Conservation (phyloP, 192 early-diverging fungal species). For the Entomortierella beljakovae region DNA sequence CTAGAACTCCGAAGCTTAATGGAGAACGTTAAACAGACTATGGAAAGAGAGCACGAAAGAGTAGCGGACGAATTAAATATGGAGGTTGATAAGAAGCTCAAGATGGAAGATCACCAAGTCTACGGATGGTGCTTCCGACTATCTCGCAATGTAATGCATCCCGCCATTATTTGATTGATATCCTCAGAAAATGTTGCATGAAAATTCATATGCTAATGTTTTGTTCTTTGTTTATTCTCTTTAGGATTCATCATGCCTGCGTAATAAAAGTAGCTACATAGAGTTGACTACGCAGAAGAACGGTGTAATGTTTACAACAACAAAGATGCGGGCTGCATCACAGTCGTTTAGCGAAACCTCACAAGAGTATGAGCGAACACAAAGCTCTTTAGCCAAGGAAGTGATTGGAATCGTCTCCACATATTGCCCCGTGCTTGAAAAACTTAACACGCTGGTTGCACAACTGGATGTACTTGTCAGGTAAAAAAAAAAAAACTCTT, state of each 20-base stretch:
- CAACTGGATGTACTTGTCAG: constrained; percentile 90
- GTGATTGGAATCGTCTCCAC: constrained; percentile 88
- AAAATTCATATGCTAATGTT: constrained; percentile 3
- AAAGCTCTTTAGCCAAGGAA: constrained; percentile 84
- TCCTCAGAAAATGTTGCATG: background rate
- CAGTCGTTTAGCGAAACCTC: constrained; percentile 68
- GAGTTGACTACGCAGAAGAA: constrained; percentile 91
- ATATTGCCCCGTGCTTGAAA: constrained; percentile 87
- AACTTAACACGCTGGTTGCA: constrained; percentile 78
- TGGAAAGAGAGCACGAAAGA: constrained; percentile 54
- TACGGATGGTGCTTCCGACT: constrained; percentile 92
- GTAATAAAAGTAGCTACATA: constrained; percentile 78
- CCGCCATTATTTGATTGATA: background rate
- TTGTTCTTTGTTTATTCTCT: background rate
- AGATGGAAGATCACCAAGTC: constrained; percentile 86
- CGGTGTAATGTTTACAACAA: constrained; percentile 90
- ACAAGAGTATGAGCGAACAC: constrained; percentile 74
- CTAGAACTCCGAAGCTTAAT: constrained; percentile 42
- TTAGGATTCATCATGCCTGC: constrained; percentile 76
- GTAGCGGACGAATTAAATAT: constrained; percentile 73
- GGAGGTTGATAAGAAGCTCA: constrained; percentile 89
- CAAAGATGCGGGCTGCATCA: constrained; percentile 72
- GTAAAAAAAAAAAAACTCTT: too few species aligned
- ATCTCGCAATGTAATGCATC: constrained; percentile 63
- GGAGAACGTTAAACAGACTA: constrained; percentile 31